Evolutionary conservation across 164 flowering plant species (phyloP), one percentile per base, ranked within the genome.

Genomic region (Sedum album): DNA sequence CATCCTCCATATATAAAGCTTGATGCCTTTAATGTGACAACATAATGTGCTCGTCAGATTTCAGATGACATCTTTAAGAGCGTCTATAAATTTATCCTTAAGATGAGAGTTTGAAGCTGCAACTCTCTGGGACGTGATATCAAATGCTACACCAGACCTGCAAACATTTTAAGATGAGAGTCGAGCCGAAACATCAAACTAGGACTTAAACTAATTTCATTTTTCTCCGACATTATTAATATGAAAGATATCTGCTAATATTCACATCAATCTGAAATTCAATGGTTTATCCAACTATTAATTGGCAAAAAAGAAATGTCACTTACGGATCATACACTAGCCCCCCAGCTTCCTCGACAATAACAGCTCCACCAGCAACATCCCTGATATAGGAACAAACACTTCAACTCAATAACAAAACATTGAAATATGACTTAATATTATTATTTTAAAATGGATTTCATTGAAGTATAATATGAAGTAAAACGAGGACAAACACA

Each of bases 321-420:
- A 74, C 98, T 86, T 81, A 95, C 99, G 98, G 99, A 79, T 95
- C 99, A 82, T 78, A 92, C 21, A 92, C 83, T 48, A 78, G 70
- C 25, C 99, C 97, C 63, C 99, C 99, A 44, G 99, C 99, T 84
- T 95, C 99, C 78, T 71, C 74, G 25, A 95, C 90, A 69, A 95
- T 92, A 25, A 95, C 87, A 77, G 80, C 93, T 42, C 98, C 98
- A 71, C 82, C 98, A 33, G 99, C 95, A n/a, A 92, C 90, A 82
- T 95, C 97, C 99, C 97, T 94, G 84, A 31, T 67, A 3, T 67
- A 5, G 66, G 25, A 41, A 42, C 49, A 65, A 70, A 20, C 5
- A 51, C 41, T 67, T 72, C 60, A 68, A 71, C 44, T 11, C 31
- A 21, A 57, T 28, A 28, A 26, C 31, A 28, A 26, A 2, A 13